Evolutionary conservation across 345 rosid species (phyloP).

Genomic region (Kernera saxatilis): DNA sequence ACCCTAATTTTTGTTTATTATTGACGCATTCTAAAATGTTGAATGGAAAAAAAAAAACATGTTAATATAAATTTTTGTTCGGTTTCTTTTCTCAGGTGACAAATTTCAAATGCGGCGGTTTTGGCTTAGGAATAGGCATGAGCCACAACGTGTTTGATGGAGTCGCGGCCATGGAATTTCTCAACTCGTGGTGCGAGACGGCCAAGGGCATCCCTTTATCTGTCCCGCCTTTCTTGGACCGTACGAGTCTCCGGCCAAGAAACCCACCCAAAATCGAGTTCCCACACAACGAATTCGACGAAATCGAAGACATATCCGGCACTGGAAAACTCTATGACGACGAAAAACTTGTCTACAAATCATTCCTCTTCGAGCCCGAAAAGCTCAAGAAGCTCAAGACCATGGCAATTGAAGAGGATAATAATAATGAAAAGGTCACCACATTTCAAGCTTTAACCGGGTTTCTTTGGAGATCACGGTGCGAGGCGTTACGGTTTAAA

Average conservation of each 20-base stretch:
- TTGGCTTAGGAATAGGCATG: conserved; percentile 59
- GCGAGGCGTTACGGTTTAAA: conserved; percentile 47
- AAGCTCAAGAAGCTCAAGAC: conserved; percentile 54
- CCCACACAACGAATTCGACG: conserved; percentile 59
- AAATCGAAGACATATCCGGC: conserved; percentile 60
- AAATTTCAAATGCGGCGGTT: conserved; percentile 67
- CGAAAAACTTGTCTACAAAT: conserved; percentile 49
- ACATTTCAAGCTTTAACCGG: conserved; percentile 73
- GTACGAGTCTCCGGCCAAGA: conserved; percentile 53
- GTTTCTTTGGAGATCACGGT: conserved; percentile 72
- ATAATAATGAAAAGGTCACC: conserved; percentile 44
- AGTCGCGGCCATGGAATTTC: conserved; percentile 59
- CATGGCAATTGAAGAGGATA: conserved; percentile 38
- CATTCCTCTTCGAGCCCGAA: conserved; percentile 52
- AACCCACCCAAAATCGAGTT: conserved; percentile 50
- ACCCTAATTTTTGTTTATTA: neutral
- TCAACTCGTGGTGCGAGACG: conserved; percentile 75
- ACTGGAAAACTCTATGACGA: conserved; percentile 50
- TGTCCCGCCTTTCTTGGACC: conserved; percentile 54
- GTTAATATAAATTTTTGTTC: neutral
- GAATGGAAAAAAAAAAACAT: neutral
- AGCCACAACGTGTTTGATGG: conserved; percentile 88
- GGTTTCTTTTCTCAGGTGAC: conserved; percentile 46
- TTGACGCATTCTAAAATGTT: neutral
- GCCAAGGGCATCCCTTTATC: conserved; percentile 59